These are phyloP conservation scores for Holtermannia corniformis DNA, from an alignment of 768 basidiomycete genomes.

Conservation along the genomic window DNA sequence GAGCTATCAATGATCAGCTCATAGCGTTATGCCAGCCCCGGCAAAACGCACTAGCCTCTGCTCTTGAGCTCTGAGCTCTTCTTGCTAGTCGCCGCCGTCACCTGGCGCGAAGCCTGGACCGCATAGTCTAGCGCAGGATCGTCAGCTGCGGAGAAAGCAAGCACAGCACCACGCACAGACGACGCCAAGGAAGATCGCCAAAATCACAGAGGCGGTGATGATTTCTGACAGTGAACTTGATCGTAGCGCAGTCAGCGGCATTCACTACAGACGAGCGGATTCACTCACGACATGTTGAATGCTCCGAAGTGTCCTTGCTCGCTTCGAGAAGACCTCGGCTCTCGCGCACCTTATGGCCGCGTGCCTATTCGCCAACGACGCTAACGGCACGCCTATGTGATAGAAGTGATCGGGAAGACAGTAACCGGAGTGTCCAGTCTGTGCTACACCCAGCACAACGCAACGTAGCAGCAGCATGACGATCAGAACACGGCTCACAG, in stretches of 20 bases:
- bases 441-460: neutral
- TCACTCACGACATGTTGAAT: constrained; percentile 5
- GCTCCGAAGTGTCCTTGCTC: too few relatives aligned
- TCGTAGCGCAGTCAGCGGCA: neutral
- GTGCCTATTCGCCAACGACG: neutral
- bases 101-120: neutral
- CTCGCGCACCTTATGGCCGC: neutral
- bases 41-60: neutral
- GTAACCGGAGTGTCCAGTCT: neutral
- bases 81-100: neutral
- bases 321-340: too few relatives aligned
- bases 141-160: neutral
- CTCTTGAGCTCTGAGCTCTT: neutral
- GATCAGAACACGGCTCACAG: constrained; percentile 25
- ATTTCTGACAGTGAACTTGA: constrained; percentile 24
- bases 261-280: neutral
- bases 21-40: neutral
- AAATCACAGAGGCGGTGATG: constrained; percentile 18
- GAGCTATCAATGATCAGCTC: neutral
- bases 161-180: constrained; percentile 25
- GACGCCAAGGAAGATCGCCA: constrained; percentile 25
- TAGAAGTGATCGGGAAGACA: neutral
- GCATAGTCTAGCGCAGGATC: neutral
- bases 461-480: too few relatives aligned
- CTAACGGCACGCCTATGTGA: neutral